Percentiles rank a stretch among this genome's conserved stretches.
Evolutionary conservation across 2,329 filamentous ascomycete genomes (phyloP).

Genomic region (Rutstroemia sp.): DNA sequence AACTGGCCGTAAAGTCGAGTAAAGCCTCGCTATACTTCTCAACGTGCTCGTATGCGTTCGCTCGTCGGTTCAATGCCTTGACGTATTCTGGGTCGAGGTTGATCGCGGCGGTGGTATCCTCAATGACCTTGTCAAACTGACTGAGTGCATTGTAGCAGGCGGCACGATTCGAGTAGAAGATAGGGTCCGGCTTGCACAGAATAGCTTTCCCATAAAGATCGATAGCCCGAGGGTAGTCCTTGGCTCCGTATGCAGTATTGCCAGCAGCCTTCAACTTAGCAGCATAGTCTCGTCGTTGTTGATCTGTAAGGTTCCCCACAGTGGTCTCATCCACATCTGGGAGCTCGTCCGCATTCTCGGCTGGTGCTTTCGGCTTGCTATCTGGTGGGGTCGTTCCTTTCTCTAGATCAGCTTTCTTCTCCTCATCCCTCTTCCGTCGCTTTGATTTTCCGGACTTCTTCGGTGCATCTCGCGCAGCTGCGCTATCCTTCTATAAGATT

Average conservation of each 20-base stretch:
- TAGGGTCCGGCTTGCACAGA: slow-evolving; percentile 91
- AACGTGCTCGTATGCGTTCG: slow-evolving; percentile 92
- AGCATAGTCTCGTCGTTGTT: slow-evolving; percentile 80
- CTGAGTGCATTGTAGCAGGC: slow-evolving; percentile 93
- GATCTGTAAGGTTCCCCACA: slow-evolving; percentile 40
- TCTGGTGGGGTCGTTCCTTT: slow-evolving; percentile 42
- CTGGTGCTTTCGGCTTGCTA: slow-evolving; percentile 40
- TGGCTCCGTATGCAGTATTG: slow-evolving; percentile 92
- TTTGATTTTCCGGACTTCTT: slow-evolving; percentile 82
- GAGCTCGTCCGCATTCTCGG: slow-evolving; percentile 58
- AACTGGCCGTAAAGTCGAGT: slow-evolving; percentile 95
- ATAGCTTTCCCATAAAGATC: slow-evolving; percentile 94
- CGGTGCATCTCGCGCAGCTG: slow-evolving; percentile 34
- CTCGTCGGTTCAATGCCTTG: slow-evolving; percentile 93
- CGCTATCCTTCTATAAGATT: slow-evolving; percentile 20
- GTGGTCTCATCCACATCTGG: slow-evolving; percentile 57
- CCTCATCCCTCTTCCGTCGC: slow-evolving; percentile 77
- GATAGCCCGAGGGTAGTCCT: slow-evolving; percentile 90
- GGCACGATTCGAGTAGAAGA: slow-evolving; percentile 98
- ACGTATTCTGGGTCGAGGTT: slow-evolving; percentile 92
- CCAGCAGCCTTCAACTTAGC: slow-evolving; percentile 89
- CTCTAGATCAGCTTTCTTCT: slow-evolving; percentile 64
- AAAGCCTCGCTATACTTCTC: slow-evolving; percentile 88
- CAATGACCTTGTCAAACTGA: slow-evolving; percentile 93
- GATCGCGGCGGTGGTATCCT: slow-evolving; percentile 92